These are phyloP conservation scores for Tubosaeta sp. DNA, from an alignment of 768 basidiomycete species.

Conservation along the genomic window DNA sequence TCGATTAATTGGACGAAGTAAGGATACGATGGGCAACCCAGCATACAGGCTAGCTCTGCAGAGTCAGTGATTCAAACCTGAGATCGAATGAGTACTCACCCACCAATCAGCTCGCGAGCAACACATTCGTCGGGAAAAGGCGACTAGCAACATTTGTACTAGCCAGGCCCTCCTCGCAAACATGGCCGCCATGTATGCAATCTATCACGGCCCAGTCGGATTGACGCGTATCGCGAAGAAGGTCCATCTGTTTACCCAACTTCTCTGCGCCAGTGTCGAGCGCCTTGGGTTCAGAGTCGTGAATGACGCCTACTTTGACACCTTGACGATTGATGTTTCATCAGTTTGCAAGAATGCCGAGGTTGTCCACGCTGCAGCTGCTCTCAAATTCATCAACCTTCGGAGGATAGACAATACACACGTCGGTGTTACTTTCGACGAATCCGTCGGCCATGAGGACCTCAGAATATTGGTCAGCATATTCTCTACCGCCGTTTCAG, in stretches of 20 bases:
- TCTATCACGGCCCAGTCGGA: constrained; percentile 92
- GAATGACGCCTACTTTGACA: constrained; percentile 87
- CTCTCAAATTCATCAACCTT: constrained; percentile 72
- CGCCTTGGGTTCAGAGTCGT: constrained; percentile 67
- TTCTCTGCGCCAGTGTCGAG: constrained; percentile 66
- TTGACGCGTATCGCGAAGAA: constrained; percentile 81
- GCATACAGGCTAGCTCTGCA: constrained; percentile 94
- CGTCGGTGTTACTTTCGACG: constrained; percentile 90
- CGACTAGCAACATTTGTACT: constrained; percentile 98
- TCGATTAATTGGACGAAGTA: constrained; percentile 85
- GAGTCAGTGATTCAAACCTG: constrained; percentile 51
- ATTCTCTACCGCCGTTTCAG: constrained; percentile 65
- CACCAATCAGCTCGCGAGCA: constrained; percentile 76
- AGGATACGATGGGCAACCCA: constrained; percentile 75
- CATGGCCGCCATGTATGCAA: constrained; percentile 98
- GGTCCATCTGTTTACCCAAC: constrained; percentile 83
- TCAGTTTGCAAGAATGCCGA: constrained; percentile 50
- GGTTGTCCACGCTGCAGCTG: constrained; percentile 65
- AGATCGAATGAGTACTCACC: constrained; percentile 7
- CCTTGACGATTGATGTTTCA: constrained; percentile 74
- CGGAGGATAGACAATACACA: constrained; percentile 67
- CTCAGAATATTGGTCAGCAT: constrained; percentile 75
- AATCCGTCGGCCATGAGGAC: constrained; percentile 76
- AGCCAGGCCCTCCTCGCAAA: constrained; percentile 97
- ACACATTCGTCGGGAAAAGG: constrained; percentile 96